Evolutionary conservation across 306 rosid species (phyloP).

Genomic region (Gleditsia sinensis): DNA sequence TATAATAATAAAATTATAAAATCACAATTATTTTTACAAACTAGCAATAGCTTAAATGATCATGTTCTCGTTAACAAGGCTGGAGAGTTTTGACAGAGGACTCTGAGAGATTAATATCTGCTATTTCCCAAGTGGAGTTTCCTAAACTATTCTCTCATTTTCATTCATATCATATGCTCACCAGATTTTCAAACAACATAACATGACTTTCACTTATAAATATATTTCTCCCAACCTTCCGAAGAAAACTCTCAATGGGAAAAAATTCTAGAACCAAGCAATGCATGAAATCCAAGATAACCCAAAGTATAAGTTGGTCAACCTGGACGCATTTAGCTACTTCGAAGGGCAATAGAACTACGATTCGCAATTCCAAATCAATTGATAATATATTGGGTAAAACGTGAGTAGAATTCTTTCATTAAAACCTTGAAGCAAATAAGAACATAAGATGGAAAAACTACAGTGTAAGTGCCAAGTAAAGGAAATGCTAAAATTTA

Average conservation of each 20-base stretch:
- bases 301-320: background rate
- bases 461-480: background rate
- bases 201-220: background rate
- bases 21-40: background rate
- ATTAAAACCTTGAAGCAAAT: no score
- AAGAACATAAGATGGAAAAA: slow-evolving; percentile 5
- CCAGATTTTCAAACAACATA: background rate
- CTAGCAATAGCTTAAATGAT: slow-evolving; percentile 2
- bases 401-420: no score
- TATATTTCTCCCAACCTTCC: background rate
- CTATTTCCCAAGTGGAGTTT: slow-evolving; percentile 6
- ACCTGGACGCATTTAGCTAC: background rate
- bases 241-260: background rate
- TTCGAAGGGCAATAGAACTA: background rate
- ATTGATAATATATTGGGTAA: background rate
- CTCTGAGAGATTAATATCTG: background rate
- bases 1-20: background rate
- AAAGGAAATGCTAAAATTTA: background rate
- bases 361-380: background rate
- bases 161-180: background rate
- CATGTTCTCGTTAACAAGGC: background rate
- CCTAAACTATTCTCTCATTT: background rate
- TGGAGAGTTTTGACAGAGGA: background rate
- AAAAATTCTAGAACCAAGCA: background rate
- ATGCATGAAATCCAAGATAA: background rate